These are phyloP conservation scores for Globomyces pollinis-pini DNA, from an alignment of 192 early-diverging fungal species.

Conservation along the genomic window DNA sequence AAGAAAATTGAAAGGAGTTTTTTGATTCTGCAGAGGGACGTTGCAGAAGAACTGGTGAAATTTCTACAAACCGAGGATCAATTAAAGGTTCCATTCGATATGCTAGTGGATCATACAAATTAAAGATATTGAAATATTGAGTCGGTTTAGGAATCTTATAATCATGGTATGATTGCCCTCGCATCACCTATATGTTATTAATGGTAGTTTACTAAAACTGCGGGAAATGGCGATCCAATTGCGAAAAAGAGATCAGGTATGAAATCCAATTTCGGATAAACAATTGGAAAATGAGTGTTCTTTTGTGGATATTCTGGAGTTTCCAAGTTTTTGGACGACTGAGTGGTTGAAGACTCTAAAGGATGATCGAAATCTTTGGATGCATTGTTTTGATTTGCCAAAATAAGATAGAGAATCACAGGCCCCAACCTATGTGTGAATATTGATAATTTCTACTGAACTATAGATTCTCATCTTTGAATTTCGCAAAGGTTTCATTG, in stretches of 20 bases:
- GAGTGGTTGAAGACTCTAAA: not conserved
- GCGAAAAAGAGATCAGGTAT: conserved; percentile 30
- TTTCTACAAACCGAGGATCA: conserved; percentile 26
- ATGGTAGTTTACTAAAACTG: conserved; percentile 33
- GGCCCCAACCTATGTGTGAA: conserved; percentile 39
- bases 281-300: conserved; percentile 26
- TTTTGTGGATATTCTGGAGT: conserved; percentile 3
- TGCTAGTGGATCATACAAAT: conserved; percentile 41
- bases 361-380: not conserved
- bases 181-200: no score
- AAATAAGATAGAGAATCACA: conserved; percentile 36
- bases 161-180: conserved; percentile 22
- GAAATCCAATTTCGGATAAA: conserved; percentile 37
- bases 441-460: conserved; percentile 31
- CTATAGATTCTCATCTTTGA: conserved; percentile 21
- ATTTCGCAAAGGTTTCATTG: conserved; percentile 25
- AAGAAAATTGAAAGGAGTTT: conserved; percentile 17
- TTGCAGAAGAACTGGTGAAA: conserved; percentile 37
- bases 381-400: conserved; percentile 27
- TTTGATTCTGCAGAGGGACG: conserved; percentile 23
- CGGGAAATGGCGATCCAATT: conserved; percentile 38
- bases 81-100: conserved; percentile 42
- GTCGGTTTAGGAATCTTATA: conserved; percentile 25
- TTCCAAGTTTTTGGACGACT: not conserved
- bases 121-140: conserved; percentile 40